Base-by-base conservation (phyloP, 75 land plant genomes). In the Azolla pinnata region DNA sequence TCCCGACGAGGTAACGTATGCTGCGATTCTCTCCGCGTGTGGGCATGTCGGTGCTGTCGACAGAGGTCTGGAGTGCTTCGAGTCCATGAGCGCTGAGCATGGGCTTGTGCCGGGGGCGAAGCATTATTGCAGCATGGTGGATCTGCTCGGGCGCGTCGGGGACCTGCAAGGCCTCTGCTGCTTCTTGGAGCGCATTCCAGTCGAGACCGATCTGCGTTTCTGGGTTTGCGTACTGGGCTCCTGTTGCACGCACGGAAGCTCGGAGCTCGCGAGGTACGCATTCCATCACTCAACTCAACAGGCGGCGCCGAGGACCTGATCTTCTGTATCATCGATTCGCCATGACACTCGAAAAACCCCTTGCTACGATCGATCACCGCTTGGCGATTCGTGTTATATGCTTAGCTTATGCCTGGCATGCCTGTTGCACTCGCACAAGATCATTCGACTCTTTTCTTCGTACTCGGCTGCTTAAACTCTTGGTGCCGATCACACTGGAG, bases 161-260 rank as follows among this genome's bases (percentile, higher is more conserved):
- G 57, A 57, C 26, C 67, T 84, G 12, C 5, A 60, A 10, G 73
- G 72, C 59, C 81, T 73, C 19, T 68, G 57, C 25, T 56, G 63
- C 19, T 42, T 81, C 19, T 71, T 78, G 25, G 25, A 24, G 24
- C 65, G 31, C 33, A 81, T 84, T 78, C 76, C 81, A 10, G 63
- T 74, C 32, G 72, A 71, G 40, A 81, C 81, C 0, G 68, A 77
- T 58, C 68, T 59, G 53, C 64, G 46, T 26, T 31, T 75, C 19
- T 84, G 87, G 87, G 69, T 67, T 24, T 47, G 84, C 16, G 51
- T 84, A 49, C 81, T 84, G 34, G 65, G 81, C 56, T 78, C 78
- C 23, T 78, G 84, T 59, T 65, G 81, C 56, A 74, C 72, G 29
- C 76, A 78, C 44, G 69, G 66, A 31, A 81, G 81, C 60, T 25